phyloP scores from a whole-genome alignment of 1,139 yeast species.

The Blastobotrys illinoisensis region DNA sequence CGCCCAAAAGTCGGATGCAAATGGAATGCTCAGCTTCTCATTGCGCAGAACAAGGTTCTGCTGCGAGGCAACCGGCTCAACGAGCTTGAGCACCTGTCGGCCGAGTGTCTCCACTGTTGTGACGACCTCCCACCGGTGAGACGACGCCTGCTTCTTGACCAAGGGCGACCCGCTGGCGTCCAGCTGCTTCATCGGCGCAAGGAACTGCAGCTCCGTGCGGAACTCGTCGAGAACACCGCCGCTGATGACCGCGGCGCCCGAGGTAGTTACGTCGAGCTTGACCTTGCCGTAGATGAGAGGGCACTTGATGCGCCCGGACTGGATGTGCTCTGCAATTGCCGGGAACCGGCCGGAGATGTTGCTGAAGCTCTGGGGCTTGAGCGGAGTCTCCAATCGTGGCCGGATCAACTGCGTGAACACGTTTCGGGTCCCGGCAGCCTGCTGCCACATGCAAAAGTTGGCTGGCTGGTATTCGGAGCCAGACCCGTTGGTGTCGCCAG shows the following conservation, averaged over 20 bases:
- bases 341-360: conserved; percentile 29
- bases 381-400: conserved; percentile 35
- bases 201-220: conserved; percentile 25
- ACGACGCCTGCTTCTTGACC: conserved; percentile 4
- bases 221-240: not conserved
- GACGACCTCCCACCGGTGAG: conserved; percentile 28
- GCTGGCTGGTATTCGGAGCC: conserved; percentile 8
- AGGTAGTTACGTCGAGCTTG: conserved; percentile 22
- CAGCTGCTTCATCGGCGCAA: conserved; percentile 10
- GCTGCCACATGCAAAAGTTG: conserved; percentile 27
- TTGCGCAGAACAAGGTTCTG: conserved; percentile 26
- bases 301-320: conserved; percentile 12
- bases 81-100: conserved; percentile 29
- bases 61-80: conserved; percentile 26
- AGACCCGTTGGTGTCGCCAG: conserved; percentile 4
- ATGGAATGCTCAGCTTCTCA: conserved; percentile 33
- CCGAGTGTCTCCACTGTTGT: conserved; percentile 32
- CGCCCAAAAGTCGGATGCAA: conserved; percentile 37
- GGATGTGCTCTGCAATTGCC: conserved; percentile 23
- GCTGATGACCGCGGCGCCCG: not conserved
- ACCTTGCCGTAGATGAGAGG: conserved; percentile 33
- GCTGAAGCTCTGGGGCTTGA: conserved; percentile 26
- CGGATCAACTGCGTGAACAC: conserved; percentile 32
- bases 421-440: conserved; percentile 10
- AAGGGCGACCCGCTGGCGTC: conserved; percentile 7